Percentiles rank a stretch among this genome's conserved stretches.
phyloP scores from a whole-genome alignment of 1,139 yeast genomes.

The Candida pseudocylindracea region DNA sequence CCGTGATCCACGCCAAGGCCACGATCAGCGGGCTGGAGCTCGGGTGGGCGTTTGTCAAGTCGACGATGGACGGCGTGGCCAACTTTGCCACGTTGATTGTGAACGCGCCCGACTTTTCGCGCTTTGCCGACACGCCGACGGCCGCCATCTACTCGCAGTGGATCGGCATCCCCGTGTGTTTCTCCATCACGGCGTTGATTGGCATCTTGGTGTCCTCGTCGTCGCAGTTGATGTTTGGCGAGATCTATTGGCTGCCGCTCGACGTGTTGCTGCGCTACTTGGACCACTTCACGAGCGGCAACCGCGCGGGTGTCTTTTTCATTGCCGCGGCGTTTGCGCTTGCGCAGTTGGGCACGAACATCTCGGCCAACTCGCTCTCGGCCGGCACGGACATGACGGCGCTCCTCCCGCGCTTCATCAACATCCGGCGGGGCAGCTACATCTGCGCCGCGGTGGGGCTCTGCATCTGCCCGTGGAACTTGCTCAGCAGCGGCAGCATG shows the following conservation, averaged over 20 bases:
- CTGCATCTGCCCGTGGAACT: constrained; percentile 77
- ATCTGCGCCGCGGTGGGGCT: constrained; percentile 62
- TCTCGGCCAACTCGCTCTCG: constrained; percentile 71
- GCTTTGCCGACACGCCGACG: constrained; percentile 39
- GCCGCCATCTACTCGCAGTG: constrained; percentile 21
- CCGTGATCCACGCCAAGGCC: constrained; percentile 30
- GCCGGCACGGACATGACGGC: constrained; percentile 90
- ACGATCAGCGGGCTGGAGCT: constrained; percentile 31
- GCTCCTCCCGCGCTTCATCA: constrained; percentile 46
- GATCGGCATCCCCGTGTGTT: constrained; percentile 51
- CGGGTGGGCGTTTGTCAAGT: constrained; percentile 66
- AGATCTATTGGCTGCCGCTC: constrained; percentile 69
- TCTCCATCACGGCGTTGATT: constrained; percentile 61
- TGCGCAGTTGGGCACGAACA: constrained; percentile 84
- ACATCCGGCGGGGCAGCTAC: constrained; percentile 35
- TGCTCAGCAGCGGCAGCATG: constrained; percentile 47
- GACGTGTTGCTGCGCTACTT: constrained; percentile 51
- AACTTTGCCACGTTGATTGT: constrained; percentile 74
- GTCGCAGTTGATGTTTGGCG: constrained; percentile 44
- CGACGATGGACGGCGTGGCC: constrained; percentile 64
- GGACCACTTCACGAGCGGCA: constrained; percentile 31
- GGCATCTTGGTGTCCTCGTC: constrained; percentile 81
- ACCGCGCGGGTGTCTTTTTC: constrained; percentile 57
- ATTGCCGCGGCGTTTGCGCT: constrained; percentile 34
- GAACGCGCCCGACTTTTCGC: constrained; percentile 78